Evolutionary conservation across 1,284 basidiomycete genomes (phyloP), one percentile per base, ranked within the genome.

Genomic region (Microbotryum saponariae): DNA sequence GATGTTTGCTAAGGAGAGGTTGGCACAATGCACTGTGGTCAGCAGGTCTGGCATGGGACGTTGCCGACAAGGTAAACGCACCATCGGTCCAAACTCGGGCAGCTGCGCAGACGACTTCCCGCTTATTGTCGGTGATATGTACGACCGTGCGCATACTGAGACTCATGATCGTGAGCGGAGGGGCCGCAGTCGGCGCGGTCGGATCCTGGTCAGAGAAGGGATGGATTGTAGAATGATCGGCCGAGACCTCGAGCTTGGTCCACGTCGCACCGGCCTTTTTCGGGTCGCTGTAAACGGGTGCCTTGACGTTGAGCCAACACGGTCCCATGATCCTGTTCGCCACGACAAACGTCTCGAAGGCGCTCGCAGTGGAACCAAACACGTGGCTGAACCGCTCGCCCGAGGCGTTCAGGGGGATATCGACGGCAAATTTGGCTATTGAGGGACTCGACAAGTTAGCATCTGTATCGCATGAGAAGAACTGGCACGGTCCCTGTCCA

Each of bases 251-350:
- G 29, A 96, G 78, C 78, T 96, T 94, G 73, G 91, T 94, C 92
- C 92, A 97, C 0, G 89, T 93, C 21, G 88, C 82, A 91, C 92
- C 69, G 1, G 42, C 14, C 57, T 7, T 31, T 12, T 62, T 58
- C 51, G 60, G 86, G 76, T 88, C 87, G 71, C 85, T 85, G 23
- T 90, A 77, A 51, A 82, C 77, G 14, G 86, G 84, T 27, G 85
- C 82, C 74, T 87, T 86, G 67, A 99, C 82, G 63, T 87, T 82
- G 55, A 99, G 79, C 96, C 94, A 98, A 75, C 96, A 98, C 0
- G 96, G 93, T 3, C 96, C 96, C 90, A 97, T 97, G 67, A 98
- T 97, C 77, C 91, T 92, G 45, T 92, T 84, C 77, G 97, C 97
- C 59, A 98, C 72, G 1, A 92, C 91, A n/a, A 99, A 83, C 9